Conservation (phyloP, 176 grass and related monocot genomes). For the Eragrostis curvula region DNA sequence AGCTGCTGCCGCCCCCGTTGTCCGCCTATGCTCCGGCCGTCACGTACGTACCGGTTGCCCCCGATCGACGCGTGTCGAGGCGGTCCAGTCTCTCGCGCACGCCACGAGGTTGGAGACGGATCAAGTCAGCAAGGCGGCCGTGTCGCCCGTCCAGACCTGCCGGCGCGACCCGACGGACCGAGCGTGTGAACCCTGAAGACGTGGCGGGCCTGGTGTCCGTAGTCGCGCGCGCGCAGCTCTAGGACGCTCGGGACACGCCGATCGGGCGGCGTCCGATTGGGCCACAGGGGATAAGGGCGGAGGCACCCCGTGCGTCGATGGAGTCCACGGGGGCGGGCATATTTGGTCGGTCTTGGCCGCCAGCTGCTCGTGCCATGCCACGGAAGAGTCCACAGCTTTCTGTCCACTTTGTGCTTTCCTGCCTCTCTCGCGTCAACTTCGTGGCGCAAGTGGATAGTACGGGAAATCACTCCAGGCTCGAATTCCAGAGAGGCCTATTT, state of each 20-base stretch:
- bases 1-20: conserved; percentile 6
- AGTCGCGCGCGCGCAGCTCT: background rate
- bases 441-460: background rate
- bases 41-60: background rate
- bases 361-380: background rate
- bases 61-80: conserved; percentile 38
- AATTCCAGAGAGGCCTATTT: conserved; percentile 3
- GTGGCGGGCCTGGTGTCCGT: background rate
- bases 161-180: background rate
- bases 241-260: too few species aligned
- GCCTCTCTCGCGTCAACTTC: background rate
- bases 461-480: background rate
- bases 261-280: conserved; percentile 11
- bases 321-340: conserved; percentile 44
- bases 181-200: background rate
- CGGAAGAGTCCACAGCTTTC: conserved; percentile 5
- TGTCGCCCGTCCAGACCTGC: too few species aligned
- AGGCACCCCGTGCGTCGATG: background rate
- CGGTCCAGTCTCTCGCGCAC: background rate
- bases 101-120: background rate
- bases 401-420: background rate
- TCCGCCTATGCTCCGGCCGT: conserved; percentile 4
- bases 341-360: background rate
- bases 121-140: background rate
- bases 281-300: conserved; percentile 19